Evolutionary conservation across 2,329 filamentous ascomycete species (phyloP), one percentile per base, ranked within the genome.

Genomic region (Paramyrothecium roridum): DNA sequence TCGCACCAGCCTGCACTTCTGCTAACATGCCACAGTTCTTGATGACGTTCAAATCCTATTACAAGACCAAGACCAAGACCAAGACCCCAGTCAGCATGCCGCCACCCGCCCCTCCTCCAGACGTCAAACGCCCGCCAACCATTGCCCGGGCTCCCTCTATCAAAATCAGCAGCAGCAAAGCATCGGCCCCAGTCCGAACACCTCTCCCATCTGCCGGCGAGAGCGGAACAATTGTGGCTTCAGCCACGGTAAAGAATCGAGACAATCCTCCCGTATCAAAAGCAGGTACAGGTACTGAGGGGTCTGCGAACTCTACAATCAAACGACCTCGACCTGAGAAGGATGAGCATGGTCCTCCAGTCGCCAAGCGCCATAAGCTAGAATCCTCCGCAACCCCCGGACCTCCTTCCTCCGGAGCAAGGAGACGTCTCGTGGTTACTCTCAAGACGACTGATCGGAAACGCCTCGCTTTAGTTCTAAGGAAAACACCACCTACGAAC

Each of bases 241-340:
- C 62, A 3, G 57, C 63, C 10, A 56, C 55, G 21, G 50, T 59
- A 19, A 60, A 65, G 12, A 43, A 19, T 19, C 65, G 63, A 49
- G 17, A 59, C 58, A 33, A 59, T 58, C 54, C 45, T 3, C 57
- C 59, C 7, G 52, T 55, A 46, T 58, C 61, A 22, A 65, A 62
- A 49, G 59, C 57, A 17, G 60, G 62, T 10, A 52, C 56, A 52
- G 54, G 58, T 13, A 48, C 54, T 11, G 65, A 64, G 19, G 48
- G 61, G 19, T 58, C 63, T 3, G 56, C 65, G 16, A 30, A 46
- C 19, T 57, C 66, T 16, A 62, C 61, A 8, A 55, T 59, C 26
- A 76, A 76, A 56, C 67, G 74, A 17, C 66, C 73, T 19, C 70
- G 70, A 3, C 64, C 71, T 34, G 74, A 75, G 16, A 73, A 72